phyloP scores from a whole-genome alignment of 768 basidiomycete genomes.

The Collybiopsis luxurians region DNA sequence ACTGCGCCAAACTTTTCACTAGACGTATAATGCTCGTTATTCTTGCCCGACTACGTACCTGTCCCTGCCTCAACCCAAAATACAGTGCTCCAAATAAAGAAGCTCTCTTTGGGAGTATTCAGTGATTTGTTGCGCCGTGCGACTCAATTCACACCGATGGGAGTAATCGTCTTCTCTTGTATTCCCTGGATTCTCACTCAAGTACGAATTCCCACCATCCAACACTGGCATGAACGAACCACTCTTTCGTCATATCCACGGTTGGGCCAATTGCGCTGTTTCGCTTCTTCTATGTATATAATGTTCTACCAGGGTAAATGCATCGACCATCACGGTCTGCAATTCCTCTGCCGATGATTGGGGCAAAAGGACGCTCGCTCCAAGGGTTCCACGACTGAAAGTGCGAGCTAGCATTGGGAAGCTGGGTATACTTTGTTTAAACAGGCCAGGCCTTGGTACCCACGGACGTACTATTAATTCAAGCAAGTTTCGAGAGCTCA shows the following conservation, averaged over 20 bases:
- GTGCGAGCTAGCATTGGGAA: not conserved
- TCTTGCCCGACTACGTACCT: not conserved
- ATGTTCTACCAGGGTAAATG: not conserved
- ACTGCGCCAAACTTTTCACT: too few relatives aligned
- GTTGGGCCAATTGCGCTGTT: conserved; percentile 4
- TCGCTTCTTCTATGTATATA: not conserved
- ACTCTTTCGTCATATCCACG: not conserved
- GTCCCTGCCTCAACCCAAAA: not conserved
- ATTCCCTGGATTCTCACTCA: not conserved
- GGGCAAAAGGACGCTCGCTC: not conserved
- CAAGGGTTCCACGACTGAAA: not conserved
- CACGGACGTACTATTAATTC: not conserved
- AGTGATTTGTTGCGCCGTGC: not conserved
- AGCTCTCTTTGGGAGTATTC: not conserved
- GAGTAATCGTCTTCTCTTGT: not conserved
- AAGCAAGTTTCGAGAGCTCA: not conserved
- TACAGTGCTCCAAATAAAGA: not conserved
- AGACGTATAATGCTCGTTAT: not conserved
- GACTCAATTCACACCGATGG: conserved; percentile 3
- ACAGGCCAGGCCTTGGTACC: not conserved
- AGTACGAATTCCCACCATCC: not conserved
- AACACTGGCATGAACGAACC: not conserved
- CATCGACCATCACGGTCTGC: not conserved
- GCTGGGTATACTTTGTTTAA: not conserved
- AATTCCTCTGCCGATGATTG: conserved; percentile 1